phyloP scores from a whole-genome alignment of 352 stramenopile species.

The Elongisporangium undulatum region DNA sequence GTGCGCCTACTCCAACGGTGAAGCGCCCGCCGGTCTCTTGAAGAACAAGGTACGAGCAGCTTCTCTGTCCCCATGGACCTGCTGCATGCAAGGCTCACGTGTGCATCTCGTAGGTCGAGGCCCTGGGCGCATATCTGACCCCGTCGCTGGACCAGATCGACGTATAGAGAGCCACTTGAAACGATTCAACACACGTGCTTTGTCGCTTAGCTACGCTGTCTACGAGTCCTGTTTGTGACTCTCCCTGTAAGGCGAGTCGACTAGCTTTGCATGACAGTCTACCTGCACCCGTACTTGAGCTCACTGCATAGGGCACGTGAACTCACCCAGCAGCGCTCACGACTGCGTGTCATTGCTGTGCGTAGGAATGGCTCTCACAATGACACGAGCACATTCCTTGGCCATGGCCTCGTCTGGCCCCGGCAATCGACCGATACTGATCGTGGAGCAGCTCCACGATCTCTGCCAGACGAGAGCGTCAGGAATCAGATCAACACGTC shows the following conservation, averaged over 20 bases:
- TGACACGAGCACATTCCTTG: too few relatives aligned
- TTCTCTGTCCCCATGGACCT: background rate
- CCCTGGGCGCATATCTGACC: conserved; percentile 54
- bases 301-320: too few relatives aligned
- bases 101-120: conserved; percentile 38
- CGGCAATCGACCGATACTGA: too few relatives aligned
- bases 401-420: too few relatives aligned
- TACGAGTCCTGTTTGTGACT: background rate
- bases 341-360: too few relatives aligned
- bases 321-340: too few relatives aligned
- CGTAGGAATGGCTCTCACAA: too few relatives aligned
- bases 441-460: too few relatives aligned
- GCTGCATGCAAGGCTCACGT: conserved; percentile 1
- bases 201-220: conserved; percentile 1
- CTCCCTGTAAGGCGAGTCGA: background rate
- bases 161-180: conserved; percentile 27
- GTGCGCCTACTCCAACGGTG: conserved; percentile 62
- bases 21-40: conserved; percentile 52
- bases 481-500: too few relatives aligned
- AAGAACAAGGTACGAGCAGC: conserved; percentile 55
- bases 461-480: too few relatives aligned
- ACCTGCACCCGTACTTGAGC: too few relatives aligned
- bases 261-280: too few relatives aligned
- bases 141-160: conserved; percentile 67
- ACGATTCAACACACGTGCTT: conserved; percentile 1